phyloP scores from a whole-genome alignment of 2,329 filamentous ascomycete genomes.

The Fusarium brachygibbosum region DNA sequence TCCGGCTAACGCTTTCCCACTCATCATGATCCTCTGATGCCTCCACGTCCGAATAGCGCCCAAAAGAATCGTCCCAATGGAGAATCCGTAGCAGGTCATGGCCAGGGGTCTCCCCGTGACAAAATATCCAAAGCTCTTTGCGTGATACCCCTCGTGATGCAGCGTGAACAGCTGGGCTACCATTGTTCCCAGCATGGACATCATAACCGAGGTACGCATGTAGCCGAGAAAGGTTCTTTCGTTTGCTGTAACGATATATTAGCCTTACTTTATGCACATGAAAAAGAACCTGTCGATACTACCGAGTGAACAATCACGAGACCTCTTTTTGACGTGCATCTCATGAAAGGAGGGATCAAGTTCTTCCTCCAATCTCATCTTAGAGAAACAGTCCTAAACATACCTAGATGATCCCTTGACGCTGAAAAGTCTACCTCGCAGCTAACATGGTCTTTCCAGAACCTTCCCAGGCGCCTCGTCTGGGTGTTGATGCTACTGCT shows the following conservation, averaged over 20 bases:
- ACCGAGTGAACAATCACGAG: constrained; percentile 9
- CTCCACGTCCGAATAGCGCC: constrained; percentile 52
- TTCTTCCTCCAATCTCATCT: constrained; percentile 35
- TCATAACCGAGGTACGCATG: constrained; percentile 76
- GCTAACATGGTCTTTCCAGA: constrained; percentile 44
- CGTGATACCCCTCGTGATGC: constrained; percentile 50
- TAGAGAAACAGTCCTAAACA: not conserved
- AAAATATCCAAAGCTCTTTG: constrained; percentile 67
- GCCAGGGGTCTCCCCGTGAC: constrained; percentile 71
- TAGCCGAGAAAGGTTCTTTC: constrained; percentile 82
- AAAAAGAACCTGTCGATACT: not conserved
- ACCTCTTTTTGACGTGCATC: constrained; percentile 2
- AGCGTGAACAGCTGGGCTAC: constrained; percentile 77
- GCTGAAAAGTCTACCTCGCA: constrained; percentile 46
- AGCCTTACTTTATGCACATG: constrained; percentile 5
- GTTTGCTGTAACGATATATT: constrained; percentile 65
- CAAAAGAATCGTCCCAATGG: constrained; percentile 54
- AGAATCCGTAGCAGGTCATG: constrained; percentile 56
- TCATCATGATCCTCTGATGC: constrained; percentile 50
- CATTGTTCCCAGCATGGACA: constrained; percentile 75
- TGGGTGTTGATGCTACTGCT: not conserved
- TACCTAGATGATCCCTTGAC: constrained; percentile 49
- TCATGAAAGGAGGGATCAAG: not conserved
- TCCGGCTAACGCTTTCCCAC: constrained; percentile 51
- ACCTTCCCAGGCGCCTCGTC: constrained; percentile 19